Base-by-base conservation (phyloP, 2,329 filamentous ascomycete genomes). In the Monilinia fructigena region DNA sequence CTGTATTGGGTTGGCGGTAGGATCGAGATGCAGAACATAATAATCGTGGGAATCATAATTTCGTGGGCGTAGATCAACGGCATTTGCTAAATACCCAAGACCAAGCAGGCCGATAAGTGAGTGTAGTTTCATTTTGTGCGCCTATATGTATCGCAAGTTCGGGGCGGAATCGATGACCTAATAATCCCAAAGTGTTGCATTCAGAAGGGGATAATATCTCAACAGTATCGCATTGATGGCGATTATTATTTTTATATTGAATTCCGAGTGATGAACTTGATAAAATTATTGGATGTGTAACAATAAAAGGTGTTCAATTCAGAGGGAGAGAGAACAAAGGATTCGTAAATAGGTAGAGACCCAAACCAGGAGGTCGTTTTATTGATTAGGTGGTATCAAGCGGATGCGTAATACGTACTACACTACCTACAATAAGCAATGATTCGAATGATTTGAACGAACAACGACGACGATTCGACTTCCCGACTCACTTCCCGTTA, bases 1-100 rank as follows among this genome's bases (percentile, higher is more conserved):
- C 52, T 89, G 82, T 31, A 84, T 79, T 20, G 93, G 92, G 18
- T 86, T 82, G 8, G 85, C 82, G 48, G 84, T 81, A 16, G 85
- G 80, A 67, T 89, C 86, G 74, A 99, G 85, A 71, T 97, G 91
- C 56, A 99, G 83, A 70, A 96, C 93, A 77, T 98, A 97, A 80
- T 96, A 98, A 78, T 99, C 94, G 78, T 93, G 87, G 50, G 85
- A 83, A 60, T 90, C 85, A 81, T 96, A 91, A 75, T 95, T 85
- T 72, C 91, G 89, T 69, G 83, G 80, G 60, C 82, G 80, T 55
- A 86, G 77, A 63, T 73, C 71, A 55, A 81, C 77, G 40, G 83
- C 80, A 66, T 81, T 78, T 68, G 82, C 75, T 35, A 79, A 71
- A 78, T 74, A 83, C 68, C 83, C 79, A 58, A 87, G 78, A 77